Evolutionary conservation across 2,329 filamentous ascomycete genomes (phyloP).

Genomic region (Ceratocystis variospora): DNA sequence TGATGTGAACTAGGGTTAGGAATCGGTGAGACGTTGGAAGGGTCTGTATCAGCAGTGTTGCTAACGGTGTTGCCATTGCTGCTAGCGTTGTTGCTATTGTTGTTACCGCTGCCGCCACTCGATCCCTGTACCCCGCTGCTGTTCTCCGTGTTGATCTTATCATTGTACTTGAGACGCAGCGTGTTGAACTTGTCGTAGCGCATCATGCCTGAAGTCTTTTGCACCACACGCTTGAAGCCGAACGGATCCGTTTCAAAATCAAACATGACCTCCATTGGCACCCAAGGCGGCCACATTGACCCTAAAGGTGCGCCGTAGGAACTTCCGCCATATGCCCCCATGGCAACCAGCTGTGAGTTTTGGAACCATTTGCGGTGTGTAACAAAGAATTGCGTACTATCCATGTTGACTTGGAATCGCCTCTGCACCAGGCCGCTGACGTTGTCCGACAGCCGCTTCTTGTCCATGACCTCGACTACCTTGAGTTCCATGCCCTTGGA

Average conservation of each 20-base stretch:
- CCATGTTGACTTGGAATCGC: slow-evolving; percentile 87
- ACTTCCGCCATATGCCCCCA: slow-evolving; percentile 68
- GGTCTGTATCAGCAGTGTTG: not conserved
- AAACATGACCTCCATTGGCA: slow-evolving; percentile 96
- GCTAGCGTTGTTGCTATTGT: not conserved
- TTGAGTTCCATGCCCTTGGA: slow-evolving; percentile 98
- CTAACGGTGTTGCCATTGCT: not conserved
- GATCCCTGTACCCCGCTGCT: slow-evolving; percentile 20
- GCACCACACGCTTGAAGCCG: slow-evolving; percentile 93
- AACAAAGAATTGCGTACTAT: slow-evolving; percentile 96
- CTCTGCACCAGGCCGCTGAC: slow-evolving; percentile 92
- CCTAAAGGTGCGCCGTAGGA: slow-evolving; percentile 75
- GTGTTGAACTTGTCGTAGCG: slow-evolving; percentile 98
- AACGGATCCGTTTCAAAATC: slow-evolving; percentile 89
- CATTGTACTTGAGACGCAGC: slow-evolving; percentile 89
- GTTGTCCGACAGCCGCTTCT: slow-evolving; percentile 76
- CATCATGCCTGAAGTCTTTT: slow-evolving; percentile 87
- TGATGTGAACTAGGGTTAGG: not conserved
- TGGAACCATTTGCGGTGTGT: slow-evolving; percentile 85
- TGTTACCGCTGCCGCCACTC: not conserved
- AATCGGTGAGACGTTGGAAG: not conserved
- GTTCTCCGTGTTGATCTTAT: slow-evolving; percentile 64
- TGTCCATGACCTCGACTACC: slow-evolving; percentile 96
- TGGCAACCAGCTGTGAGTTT: slow-evolving; percentile 60
- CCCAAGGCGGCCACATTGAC: slow-evolving; percentile 93